A percentile compares a stretch with the other conserved stretches of the same genome.
These are phyloP conservation scores for Solanum phureja DNA, from an alignment of 257 asterid genomes.

Conservation along the genomic window DNA sequence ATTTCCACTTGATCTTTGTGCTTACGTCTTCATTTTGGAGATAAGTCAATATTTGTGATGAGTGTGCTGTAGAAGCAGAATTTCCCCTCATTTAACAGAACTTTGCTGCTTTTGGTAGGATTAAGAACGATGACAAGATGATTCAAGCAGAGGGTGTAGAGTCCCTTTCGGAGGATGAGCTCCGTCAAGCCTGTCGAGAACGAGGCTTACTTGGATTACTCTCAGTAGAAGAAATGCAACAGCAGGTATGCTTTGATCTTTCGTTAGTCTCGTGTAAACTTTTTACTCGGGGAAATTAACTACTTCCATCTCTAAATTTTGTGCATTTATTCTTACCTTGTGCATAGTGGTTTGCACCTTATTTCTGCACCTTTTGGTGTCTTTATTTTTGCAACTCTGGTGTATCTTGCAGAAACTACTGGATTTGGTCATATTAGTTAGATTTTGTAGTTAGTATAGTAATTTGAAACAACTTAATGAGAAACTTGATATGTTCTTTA, in stretches of 20 bases:
- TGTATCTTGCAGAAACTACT: not conserved
- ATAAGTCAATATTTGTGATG: not conserved
- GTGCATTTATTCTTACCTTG: not conserved
- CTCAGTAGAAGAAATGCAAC: constrained; percentile 91
- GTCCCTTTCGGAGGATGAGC: constrained; percentile 89
- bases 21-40: not conserved
- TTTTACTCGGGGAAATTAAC: not conserved
- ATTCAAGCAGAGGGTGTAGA: constrained; percentile 92
- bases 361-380: not conserved
- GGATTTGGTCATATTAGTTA: not conserved
- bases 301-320: not conserved
- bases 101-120: constrained; percentile 26
- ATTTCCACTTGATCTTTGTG: not conserved
- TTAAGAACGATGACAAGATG: constrained; percentile 72
- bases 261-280: not conserved
- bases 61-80: not conserved
- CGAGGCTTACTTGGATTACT: constrained; percentile 76
- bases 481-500: not conserved
- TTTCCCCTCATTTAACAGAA: not conserved
- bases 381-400: not conserved
- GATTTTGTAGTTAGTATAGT: not conserved
- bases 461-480: not conserved
- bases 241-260: constrained; percentile 42
- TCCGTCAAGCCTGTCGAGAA: constrained; percentile 88
- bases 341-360: not conserved